Base-by-base conservation (phyloP, 169 alveolate species). In the Ichthyophthirius multifiliis region DNA sequence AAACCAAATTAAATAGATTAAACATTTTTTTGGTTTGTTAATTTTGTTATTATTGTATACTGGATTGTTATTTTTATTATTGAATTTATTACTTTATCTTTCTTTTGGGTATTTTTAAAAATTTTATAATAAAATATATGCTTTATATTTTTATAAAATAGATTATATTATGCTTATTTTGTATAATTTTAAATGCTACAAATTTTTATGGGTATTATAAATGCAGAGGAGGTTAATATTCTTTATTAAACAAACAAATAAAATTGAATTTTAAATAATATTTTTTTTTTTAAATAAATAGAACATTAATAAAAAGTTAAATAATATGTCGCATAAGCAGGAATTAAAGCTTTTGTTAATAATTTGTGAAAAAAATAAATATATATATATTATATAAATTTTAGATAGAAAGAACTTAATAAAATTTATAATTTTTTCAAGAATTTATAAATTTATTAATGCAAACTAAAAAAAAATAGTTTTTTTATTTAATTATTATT, bases 281-380 rank as follows among this genome's bases (percentile, higher is more conserved):
- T 41, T 3, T 15, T 55, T 4, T n/a, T 47, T 9, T 12, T 13
- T 10, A 20, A 4, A 55, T 18, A 55, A 4, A 55, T 15, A 55
- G 84, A 63, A 44, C 84, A 78, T 41, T 20, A 78, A 43, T 64
- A 78, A 78, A 78, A 78, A 35, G 75, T 75, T 5, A 78, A 78
- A 31, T 65, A 67, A 65, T 78, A 78, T 20, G 65, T 78, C 78
- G 31, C 84, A 41, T 64, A 45, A 15, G 37, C 65, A 13, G 84
- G 71, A 20, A 55, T 55, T 34, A 55, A 55, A 55, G 71, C 71
- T 20, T 27, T 55, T 55, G 71, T 39, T 20, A 55, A 23, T 55
- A 55, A 55, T 27, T 27, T 55, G 15, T 55, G 71, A 55, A 10
- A 6, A 55, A 15, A 20, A 20, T 20, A 55, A 20, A 15, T 55